Evolutionary conservation across 2,329 filamentous ascomycete species (phyloP), one percentile per base, ranked within the genome.

Genomic region (Ceratocystis harringtonii): DNA sequence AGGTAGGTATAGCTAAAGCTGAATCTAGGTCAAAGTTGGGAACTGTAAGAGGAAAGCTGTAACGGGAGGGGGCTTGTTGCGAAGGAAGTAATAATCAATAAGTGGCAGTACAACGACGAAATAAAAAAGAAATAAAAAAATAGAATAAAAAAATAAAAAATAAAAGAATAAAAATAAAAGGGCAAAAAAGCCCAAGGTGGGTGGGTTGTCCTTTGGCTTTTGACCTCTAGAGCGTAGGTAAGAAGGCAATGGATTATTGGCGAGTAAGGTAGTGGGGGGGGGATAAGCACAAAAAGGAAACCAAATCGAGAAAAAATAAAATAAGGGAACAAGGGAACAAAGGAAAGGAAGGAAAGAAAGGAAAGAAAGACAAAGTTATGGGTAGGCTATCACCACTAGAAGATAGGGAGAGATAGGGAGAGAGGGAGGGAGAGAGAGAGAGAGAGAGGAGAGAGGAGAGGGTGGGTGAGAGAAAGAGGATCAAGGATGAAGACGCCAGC

Each of bases 291-390:
- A 62, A 36, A 15, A 28, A n/a, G 19, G 30, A 62, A 45, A 32
- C 60, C 60, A 45, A 58, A 25, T 17, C 22, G 22, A 57, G 60
- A 60, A 61, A 48, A 63, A 41, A 66, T 10, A 66, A 45, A 63
- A 63, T 45, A 19, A 32, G 55, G 43, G 6, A 58, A 58, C 19
- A 63, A 28, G 19, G 48, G 55, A 58, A 43, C 30, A 55, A 55
- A 65, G 43, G 48, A 62, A 62, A 44, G 10, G n/a, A 52, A 48
- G 36, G 41, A 62, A 63, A 66, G 52, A 48, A 62, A 62, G 60
- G 52, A 58, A 62, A 62, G 60, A 62, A 48, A 48, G 15, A 45
- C 61, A 48, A 50, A 45, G 45, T 48, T 44, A 44, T 44, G 61
- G 36, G 36, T 41, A 41, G 10, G 10, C 12, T 41, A 41, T 41